Evolutionary conservation across 306 rosid species (phyloP).

Genomic region (Astragalus glycyphyllos): DNA sequence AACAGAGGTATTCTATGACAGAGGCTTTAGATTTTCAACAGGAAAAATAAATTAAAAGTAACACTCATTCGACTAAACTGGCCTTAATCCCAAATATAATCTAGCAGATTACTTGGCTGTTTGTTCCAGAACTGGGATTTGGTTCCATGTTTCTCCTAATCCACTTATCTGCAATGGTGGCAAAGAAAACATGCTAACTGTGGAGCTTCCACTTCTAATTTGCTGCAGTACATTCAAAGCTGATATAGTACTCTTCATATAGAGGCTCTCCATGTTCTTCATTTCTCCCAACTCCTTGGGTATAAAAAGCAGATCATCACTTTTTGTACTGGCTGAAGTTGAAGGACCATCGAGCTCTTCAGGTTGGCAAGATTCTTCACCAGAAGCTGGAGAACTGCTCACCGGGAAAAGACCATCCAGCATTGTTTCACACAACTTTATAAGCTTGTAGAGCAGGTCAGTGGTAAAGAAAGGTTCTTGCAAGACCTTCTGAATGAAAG

Average conservation of each 20-base stretch:
- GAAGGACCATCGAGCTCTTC: conserved; percentile 50
- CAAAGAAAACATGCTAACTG: conserved; percentile 75
- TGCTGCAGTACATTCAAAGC: conserved; percentile 78
- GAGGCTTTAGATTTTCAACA: conserved; percentile 37
- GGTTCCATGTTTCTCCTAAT: conserved; percentile 63
- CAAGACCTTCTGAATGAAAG: conserved; percentile 88
- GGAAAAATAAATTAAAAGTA: background rate
- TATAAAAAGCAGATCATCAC: conserved; percentile 40
- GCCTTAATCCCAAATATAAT: conserved; percentile 15
- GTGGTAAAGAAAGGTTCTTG: conserved; percentile 92
- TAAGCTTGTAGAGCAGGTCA: conserved; percentile 86
- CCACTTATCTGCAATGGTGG: conserved; percentile 74
- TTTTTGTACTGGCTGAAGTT: conserved; percentile 48
- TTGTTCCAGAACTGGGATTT: conserved; percentile 62
- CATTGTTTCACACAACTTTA: conserved; percentile 84
- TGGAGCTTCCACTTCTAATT: conserved; percentile 84
- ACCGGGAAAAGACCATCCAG: conserved; percentile 70
- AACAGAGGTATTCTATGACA: conserved; percentile 39
- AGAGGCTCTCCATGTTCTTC: conserved; percentile 65
- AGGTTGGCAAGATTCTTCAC: conserved; percentile 18
- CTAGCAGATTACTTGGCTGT: conserved; percentile 59
- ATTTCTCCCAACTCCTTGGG: conserved; percentile 60
- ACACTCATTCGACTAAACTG: conserved; percentile 28
- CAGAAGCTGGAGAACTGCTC: conserved; percentile 42
- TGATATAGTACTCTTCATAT: conserved; percentile 77